phyloP scores from a whole-genome alignment of 768 basidiomycete species.

The Phlebiopsis gigantea region DNA sequence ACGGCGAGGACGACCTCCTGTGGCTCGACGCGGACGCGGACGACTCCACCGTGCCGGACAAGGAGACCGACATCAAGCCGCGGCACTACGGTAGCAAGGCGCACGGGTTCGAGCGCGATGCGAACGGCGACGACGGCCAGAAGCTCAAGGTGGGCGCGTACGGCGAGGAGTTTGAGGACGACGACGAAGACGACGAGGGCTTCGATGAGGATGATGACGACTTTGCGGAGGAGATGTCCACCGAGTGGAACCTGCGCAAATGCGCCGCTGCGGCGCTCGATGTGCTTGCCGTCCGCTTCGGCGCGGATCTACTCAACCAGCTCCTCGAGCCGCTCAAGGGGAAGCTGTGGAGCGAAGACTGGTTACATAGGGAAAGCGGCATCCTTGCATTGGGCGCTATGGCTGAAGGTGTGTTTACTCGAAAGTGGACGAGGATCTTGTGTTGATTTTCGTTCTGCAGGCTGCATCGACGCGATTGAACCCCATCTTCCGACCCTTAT shows the following conservation, averaged over 20 bases:
- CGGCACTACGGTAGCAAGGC: slow-evolving; percentile 83
- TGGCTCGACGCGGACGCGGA: slow-evolving; percentile 92
- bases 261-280: slow-evolving; percentile 97
- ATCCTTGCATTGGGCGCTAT: slow-evolving; percentile 96
- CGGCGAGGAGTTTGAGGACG: slow-evolving; percentile 75
- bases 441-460: slow-evolving; percentile 33
- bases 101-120: slow-evolving; percentile 80
- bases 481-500: slow-evolving; percentile 92
- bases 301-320: slow-evolving; percentile 83
- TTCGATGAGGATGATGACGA: slow-evolving; percentile 83
- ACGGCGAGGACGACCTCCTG: slow-evolving; percentile 92
- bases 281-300: slow-evolving; percentile 91
- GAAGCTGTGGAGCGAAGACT: slow-evolving; percentile 88
- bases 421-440: not conserved
- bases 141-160: slow-evolving; percentile 50
- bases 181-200: slow-evolving; percentile 78
- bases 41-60: slow-evolving; percentile 86
- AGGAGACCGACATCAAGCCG: slow-evolving; percentile 94
- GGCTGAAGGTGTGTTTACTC: slow-evolving; percentile 75
- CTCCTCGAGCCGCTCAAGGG: slow-evolving; percentile 87
- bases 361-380: slow-evolving; percentile 93
- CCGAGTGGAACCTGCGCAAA: slow-evolving; percentile 98
- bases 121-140: slow-evolving; percentile 31
- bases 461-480: slow-evolving; percentile 94
- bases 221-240: slow-evolving; percentile 94